Evolutionary conservation across 805 yeast species (phyloP).

Genomic region (Schizosaccharomyces osmophilus): DNA sequence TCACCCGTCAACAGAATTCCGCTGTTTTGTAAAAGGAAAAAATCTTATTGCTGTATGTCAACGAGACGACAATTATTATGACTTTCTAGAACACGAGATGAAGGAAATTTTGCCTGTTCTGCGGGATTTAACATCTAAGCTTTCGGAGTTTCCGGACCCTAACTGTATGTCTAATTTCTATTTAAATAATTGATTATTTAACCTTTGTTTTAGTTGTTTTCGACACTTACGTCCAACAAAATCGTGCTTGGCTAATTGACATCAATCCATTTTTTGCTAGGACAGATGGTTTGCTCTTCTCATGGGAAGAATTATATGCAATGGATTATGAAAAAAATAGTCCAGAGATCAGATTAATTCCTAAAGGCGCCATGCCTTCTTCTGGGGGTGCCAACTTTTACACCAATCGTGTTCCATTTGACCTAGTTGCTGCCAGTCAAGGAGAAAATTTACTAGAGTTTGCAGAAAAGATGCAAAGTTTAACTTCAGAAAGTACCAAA

Average conservation of each 20-base stretch:
- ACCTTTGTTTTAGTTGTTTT: slow-evolving; percentile 24
- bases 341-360: slow-evolving; percentile 32
- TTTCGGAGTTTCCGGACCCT: slow-evolving; percentile 25
- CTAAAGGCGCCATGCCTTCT: slow-evolving; percentile 37
- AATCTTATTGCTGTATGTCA: slow-evolving; percentile 53
- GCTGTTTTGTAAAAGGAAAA: slow-evolving; percentile 52
- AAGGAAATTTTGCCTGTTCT: slow-evolving; percentile 25
- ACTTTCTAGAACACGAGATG: slow-evolving; percentile 32
- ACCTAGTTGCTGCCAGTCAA: slow-evolving; percentile 57
- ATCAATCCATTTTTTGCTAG: slow-evolving; percentile 57
- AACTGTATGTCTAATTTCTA: slow-evolving; percentile 7
- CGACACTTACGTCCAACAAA: slow-evolving; percentile 60
- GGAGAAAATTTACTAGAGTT: slow-evolving; percentile 39
- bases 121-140: slow-evolving; percentile 26
- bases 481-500: background rate
- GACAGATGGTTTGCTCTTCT: slow-evolving; percentile 53
- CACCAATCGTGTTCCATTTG: slow-evolving; percentile 78
- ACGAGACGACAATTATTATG: slow-evolving; percentile 65
- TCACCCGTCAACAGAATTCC: slow-evolving; percentile 77
- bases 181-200: slow-evolving; percentile 6
- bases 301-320: slow-evolving; percentile 56
- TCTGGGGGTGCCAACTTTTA: slow-evolving; percentile 65
- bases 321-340: slow-evolving; percentile 16
- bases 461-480: slow-evolving; percentile 13
- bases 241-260: slow-evolving; percentile 43